These are phyloP conservation scores for Themeda triandra DNA, from an alignment of 176 grass and related monocot genomes.

Conservation along the genomic window DNA sequence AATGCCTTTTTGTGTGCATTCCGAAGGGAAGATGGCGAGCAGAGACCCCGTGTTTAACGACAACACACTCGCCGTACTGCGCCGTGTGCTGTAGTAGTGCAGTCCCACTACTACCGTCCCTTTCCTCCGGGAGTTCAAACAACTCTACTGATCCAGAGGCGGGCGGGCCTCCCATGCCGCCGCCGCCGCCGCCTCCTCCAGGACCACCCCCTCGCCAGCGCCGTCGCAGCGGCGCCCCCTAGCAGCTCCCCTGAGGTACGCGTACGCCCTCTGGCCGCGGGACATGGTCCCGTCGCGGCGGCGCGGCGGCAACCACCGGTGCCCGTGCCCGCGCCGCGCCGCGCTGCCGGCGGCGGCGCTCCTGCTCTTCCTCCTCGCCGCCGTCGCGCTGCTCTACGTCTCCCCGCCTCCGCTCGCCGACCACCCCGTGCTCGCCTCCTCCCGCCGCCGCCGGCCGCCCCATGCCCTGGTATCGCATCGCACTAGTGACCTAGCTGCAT, in stretches of 20 bases:
- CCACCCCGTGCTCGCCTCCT: conserved; percentile 46
- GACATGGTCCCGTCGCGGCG: conserved; percentile 59
- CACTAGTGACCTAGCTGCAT: background rate
- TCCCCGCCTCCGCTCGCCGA: conserved; percentile 63
- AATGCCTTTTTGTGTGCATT: background rate
- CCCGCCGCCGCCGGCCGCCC: conserved; percentile 18
- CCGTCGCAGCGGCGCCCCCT: background rate
- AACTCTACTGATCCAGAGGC: conserved; percentile 2
- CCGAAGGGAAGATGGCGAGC: background rate
- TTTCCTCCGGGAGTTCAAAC: conserved; percentile 11
- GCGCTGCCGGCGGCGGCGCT: conserved; percentile 30
- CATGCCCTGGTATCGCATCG: conserved; percentile 37
- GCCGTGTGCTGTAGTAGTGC: background rate
- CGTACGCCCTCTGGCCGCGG: background rate
- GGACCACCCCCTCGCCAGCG: background rate
- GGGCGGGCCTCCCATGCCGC: background rate
- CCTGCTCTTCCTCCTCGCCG: conserved; percentile 63
- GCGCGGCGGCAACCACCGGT: conserved; percentile 39
- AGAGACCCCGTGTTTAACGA: no score
- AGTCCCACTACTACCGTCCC: background rate
- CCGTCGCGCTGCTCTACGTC: conserved; percentile 54
- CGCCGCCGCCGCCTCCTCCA: conserved; percentile 19
- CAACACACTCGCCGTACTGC: background rate
- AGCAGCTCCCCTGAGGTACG: conserved; percentile 14
- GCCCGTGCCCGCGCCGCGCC: conserved; percentile 45